Evolutionary conservation across 257 asterid genomes (phyloP).

Genomic region (Henckelia pumila): DNA sequence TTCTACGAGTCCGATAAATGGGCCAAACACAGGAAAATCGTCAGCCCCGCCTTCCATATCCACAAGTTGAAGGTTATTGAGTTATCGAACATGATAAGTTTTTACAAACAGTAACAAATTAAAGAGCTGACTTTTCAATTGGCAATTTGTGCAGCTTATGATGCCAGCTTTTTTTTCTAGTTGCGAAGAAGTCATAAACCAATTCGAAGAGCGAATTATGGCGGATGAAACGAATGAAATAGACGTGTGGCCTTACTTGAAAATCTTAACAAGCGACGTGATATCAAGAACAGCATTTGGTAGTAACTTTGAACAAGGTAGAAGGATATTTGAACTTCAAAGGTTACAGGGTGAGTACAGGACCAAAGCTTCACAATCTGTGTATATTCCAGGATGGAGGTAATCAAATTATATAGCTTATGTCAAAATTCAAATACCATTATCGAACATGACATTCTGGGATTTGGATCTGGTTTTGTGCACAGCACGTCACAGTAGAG

Average conservation of each 20-base stretch:
- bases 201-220: conserved; percentile 2
- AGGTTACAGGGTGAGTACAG: neutral
- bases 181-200: conserved; percentile 15
- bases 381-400: conserved; percentile 25
- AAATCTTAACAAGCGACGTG: neutral
- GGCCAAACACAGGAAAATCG: conserved; percentile 19
- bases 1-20: conserved; percentile 16
- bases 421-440: no score
- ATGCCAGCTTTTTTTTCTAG: conserved; percentile 12
- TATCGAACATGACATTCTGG: no score
- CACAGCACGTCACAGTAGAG: no score
- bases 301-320: conserved; percentile 26
- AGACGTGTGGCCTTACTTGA: conserved; percentile 9
- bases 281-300: conserved; percentile 21
- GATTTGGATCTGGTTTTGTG: no score
- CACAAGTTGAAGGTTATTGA: conserved; percentile 19
- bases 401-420: neutral
- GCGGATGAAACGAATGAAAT: conserved; percentile 2
- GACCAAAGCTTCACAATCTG: neutral
- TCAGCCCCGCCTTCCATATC: conserved; percentile 23
- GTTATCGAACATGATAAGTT: no score
- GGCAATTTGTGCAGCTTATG: conserved; percentile 5
- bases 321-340: conserved; percentile 24
- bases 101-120: no score
- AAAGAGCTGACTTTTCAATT: no score